A percentile compares a stretch with the other conserved stretches of the same genome.
Conservation (phyloP, 768 basidiomycete species). For the Tephrocybe sp. region DNA sequence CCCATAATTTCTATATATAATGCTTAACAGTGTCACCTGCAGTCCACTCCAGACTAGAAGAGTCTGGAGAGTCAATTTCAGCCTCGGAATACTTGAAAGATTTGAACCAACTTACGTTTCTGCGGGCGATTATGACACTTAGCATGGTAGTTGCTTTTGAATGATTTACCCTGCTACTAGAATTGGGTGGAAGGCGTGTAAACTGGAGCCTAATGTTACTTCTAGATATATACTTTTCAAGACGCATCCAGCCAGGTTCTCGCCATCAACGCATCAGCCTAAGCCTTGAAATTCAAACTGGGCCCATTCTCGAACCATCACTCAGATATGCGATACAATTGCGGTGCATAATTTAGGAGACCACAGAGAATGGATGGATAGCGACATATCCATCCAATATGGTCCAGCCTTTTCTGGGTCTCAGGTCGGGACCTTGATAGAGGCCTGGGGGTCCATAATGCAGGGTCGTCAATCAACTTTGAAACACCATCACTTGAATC, state of each 20-base stretch:
- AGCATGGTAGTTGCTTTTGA: constrained; percentile 10
- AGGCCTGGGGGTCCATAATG: not conserved
- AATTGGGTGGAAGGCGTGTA: no score
- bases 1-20: constrained; percentile 29
- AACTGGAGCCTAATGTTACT: no score
- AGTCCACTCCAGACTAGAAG: constrained; percentile 34
- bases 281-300: no score
- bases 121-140: constrained; percentile 24
- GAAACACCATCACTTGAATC: not conserved
- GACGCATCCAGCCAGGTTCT: no score
- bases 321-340: no score
- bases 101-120: constrained; percentile 21
- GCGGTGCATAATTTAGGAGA: not conserved
- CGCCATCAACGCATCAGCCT: no score
- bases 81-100: not conserved
- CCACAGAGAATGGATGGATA: not conserved
- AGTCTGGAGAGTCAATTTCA: constrained; percentile 22
- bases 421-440: not conserved
- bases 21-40: constrained; percentile 29
- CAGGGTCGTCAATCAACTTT: not conserved
- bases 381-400: not conserved
- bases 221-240: no score
- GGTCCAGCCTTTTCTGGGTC: not conserved
- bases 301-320: no score
- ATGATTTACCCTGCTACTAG: no score